Percentiles rank a stretch among this genome's conserved stretches.
phyloP scores from a whole-genome alignment of 2,329 filamentous ascomycete genomes.

The Fusarium sp. region DNA sequence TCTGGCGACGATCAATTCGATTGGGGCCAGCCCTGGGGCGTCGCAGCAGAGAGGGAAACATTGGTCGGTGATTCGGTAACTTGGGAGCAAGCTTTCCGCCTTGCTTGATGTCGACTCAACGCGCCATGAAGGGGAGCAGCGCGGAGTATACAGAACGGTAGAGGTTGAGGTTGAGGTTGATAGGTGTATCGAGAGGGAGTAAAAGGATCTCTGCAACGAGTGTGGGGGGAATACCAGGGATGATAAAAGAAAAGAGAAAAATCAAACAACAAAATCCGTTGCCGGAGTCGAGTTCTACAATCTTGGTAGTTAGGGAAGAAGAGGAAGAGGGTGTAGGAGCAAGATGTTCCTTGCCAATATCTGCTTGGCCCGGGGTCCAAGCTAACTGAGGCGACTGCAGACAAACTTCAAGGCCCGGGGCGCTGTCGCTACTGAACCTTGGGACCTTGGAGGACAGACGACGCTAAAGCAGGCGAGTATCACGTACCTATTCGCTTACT shows the following conservation, averaged over 20 bases:
- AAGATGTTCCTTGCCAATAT: slow-evolving; percentile 24
- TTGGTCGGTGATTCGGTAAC: slow-evolving; percentile 39
- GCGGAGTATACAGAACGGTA: slow-evolving; percentile 2
- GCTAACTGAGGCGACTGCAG: slow-evolving; percentile 9
- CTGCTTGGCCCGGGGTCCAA: slow-evolving; percentile 31
- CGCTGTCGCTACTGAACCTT: slow-evolving; percentile 36
- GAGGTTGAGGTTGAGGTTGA: slow-evolving; percentile 9
- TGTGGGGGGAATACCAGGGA: slow-evolving; percentile 21
- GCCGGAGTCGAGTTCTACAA: slow-evolving; percentile 40
- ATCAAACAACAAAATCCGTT: slow-evolving; percentile 34
- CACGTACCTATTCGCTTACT: slow-evolving; percentile 38
- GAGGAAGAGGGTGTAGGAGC: slow-evolving; percentile 35
- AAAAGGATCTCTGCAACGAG: slow-evolving; percentile 28
- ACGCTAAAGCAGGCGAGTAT: slow-evolving; percentile 42
- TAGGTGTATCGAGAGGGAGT: slow-evolving; percentile 21
- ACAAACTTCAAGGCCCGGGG: slow-evolving; percentile 31
- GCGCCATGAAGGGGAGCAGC: slow-evolving; percentile 40
- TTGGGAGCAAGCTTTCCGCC: slow-evolving; percentile 42
- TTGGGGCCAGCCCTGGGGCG: slow-evolving; percentile 49
- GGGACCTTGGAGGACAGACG: slow-evolving; percentile 13
- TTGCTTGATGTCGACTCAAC: slow-evolving; percentile 44
- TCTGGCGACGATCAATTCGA: slow-evolving; percentile 48
- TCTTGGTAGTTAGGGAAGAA: slow-evolving; percentile 23
- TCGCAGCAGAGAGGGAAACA: slow-evolving; percentile 54
- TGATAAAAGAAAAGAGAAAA: slow-evolving; percentile 6